A percentile compares a stretch with the other conserved stretches of the same genome.
These are phyloP conservation scores for Rhodotorula sp. DNA, from an alignment of 1,284 basidiomycete species.

Conservation along the genomic window DNA sequence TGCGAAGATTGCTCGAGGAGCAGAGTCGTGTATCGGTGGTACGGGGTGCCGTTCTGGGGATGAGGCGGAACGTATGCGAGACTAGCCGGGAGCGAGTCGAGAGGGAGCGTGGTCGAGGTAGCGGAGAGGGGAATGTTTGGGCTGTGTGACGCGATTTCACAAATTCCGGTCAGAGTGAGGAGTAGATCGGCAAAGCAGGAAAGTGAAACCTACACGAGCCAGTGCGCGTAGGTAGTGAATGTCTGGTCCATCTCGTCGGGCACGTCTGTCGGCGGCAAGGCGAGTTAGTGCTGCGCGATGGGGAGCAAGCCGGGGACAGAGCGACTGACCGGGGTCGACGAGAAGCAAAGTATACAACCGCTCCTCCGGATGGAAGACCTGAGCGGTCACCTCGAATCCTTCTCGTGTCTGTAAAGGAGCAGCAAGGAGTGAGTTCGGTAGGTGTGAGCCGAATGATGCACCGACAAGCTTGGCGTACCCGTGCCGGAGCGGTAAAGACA, in stretches of 20 bases:
- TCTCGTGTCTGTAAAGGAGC: conserved; percentile 57
- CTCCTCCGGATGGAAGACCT: conserved; percentile 73
- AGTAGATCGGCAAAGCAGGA: neutral
- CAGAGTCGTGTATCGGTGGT: conserved; percentile 78
- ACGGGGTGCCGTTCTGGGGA: conserved; percentile 76
- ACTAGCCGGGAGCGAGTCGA: conserved; percentile 44
- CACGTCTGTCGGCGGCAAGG: conserved; percentile 58
- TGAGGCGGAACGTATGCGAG: conserved; percentile 79
- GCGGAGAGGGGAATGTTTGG: conserved; percentile 78
- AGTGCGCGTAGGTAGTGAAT: conserved; percentile 77
- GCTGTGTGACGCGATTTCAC: conserved; percentile 50
- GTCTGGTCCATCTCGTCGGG: conserved; percentile 66
- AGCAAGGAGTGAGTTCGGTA: conserved; percentile 39
- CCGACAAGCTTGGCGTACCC: conserved; percentile 52
- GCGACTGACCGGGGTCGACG: conserved; percentile 69
- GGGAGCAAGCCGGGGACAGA: neutral
- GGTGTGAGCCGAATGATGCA: conserved; percentile 17
- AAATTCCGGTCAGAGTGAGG: neutral
- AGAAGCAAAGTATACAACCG: conserved; percentile 84
- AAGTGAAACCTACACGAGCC: conserved; percentile 61
- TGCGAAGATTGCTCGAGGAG: conserved; percentile 65
- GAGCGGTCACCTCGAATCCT: conserved; percentile 65
- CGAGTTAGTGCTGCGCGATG: neutral
- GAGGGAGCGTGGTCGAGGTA: conserved; percentile 51
- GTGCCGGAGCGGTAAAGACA: conserved; percentile 61